Evolutionary conservation across 2,329 filamentous ascomycete species (phyloP), one percentile per base, ranked within the genome.

Genomic region (Pseudopithomyces chartarum): DNA sequence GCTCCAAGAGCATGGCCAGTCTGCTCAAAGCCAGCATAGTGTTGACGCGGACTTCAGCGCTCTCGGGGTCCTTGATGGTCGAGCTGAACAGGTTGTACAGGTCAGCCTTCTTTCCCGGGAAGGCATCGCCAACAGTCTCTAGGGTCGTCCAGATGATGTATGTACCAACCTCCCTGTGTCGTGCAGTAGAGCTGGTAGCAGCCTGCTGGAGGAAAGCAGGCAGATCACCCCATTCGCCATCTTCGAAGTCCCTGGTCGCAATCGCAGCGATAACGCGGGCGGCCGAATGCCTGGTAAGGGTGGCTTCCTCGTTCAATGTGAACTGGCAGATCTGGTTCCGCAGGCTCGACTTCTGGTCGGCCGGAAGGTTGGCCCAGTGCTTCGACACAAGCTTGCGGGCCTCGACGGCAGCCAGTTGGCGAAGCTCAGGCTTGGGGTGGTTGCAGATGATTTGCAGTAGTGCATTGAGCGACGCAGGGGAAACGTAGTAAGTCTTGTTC

Each of bases 71-170:
- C 69, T 90, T 88, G 70, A 99, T 95, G 46, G 93, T 96, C 76
- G 88, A 89, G 77, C 83, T 83, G 80, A 98, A 97, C 23, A 98
- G 83, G 69, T 85, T 83, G 70, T 98, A 91, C 58, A 98, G 86
- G 72, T 91, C 87, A 57, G 84, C 78, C 67, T 92, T 86, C 78
- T 95, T 90, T 70, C 93, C 90, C 68, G 87, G 86, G 78, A 97
- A 96, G 65, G 88, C 85, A 64, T 92, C 88, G 19, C 92, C 92
- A 65, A 96, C 89, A 54, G 90, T 89, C 80, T 99, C 95, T 11
- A 98, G 83, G 45, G 97, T 87, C 60, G 92, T 94, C 80, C 89
- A 97, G 64, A 98, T 88, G 67, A 98, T 92, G 80, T 95, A 98
- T 62, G 94, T 89, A 63, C 90, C 92, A 39, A 97, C 91, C 74